Percentiles rank a stretch among this genome's conserved stretches.
Evolutionary conservation across 768 basidiomycete genomes (phyloP).

Genomic region (Mycena indigotica): DNA sequence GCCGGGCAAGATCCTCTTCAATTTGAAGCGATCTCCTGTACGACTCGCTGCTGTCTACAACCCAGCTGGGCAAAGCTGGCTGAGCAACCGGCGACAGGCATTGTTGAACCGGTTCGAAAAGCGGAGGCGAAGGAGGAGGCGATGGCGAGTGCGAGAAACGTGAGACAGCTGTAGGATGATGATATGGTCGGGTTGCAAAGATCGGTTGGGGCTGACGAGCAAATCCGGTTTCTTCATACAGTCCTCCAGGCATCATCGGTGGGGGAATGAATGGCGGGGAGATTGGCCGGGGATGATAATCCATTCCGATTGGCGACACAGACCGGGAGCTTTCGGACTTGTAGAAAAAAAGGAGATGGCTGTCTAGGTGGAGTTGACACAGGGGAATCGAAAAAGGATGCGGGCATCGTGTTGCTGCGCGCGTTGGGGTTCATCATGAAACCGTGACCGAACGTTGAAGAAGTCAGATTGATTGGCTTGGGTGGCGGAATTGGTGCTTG

Average conservation of each 20-base stretch:
- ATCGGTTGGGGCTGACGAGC: constrained; percentile 16
- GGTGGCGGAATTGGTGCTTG: constrained; percentile 9
- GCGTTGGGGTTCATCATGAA: constrained; percentile 24
- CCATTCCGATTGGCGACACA: constrained; percentile 13
- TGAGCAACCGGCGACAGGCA: constrained; percentile 4
- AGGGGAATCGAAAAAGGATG: constrained; percentile 17
- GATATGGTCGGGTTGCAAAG: background rate
- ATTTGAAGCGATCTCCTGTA: background rate
- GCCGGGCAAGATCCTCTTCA: constrained; percentile 5
- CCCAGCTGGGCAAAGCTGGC: constrained; percentile 9
- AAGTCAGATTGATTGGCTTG: constrained; percentile 10
- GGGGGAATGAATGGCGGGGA: constrained; percentile 9
- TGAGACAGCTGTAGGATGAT: constrained; percentile 11
- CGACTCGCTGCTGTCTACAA: background rate
- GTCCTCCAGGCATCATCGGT: constrained; percentile 24
- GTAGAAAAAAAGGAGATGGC: constrained; percentile 27
- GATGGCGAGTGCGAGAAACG: constrained; percentile 24
- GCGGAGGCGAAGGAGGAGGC: constrained; percentile 21
- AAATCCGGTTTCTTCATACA: constrained; percentile 18
- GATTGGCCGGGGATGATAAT: constrained; percentile 4
- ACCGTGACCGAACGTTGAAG: constrained; percentile 21
- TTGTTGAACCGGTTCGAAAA: constrained; percentile 9
- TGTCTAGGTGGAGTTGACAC: constrained; percentile 14
- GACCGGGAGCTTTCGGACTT: constrained; percentile 22
- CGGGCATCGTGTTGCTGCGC: constrained; percentile 19